Evolutionary conservation across 768 basidiomycete genomes (phyloP), one percentile per base, ranked within the genome.

Genomic region (Russula compacta): DNA sequence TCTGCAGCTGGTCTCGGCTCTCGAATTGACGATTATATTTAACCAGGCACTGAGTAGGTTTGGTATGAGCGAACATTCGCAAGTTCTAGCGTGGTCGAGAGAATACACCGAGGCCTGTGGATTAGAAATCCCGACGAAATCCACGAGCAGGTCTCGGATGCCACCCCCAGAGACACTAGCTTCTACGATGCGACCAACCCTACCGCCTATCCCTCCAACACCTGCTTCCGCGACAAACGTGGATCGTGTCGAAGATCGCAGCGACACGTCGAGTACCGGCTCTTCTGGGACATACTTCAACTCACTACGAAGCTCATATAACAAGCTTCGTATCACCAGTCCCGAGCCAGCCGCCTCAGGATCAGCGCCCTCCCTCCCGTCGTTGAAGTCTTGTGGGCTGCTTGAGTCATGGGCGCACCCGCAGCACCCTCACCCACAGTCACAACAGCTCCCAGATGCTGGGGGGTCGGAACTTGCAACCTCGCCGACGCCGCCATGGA

Each of bases 371-470:
- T 82, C 84, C 19, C 72, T 89, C 60, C 87, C 87, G 36, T 89
- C 87, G 40, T 74, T 89, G 56, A 89, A 88, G 72, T 81, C 83
- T 36, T 87, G 85, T 64, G 87, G 87, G 21, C 75, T 89, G 48
- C 74, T 89, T 43, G 85, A 87, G 66, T 75, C 78, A 59, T 79
- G 82, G 82, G 60, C 72, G 19, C 49, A 60, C 46, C 60, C 72
- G 19, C 49, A 60, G 40, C 56, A 38, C 21, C 56, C 38, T 40
- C 64, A 53, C 24, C 44, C 38, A 21, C 57, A 14, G 21, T 49
- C 55, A 49, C 53, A 57, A 19, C 44, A 21, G n/a, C 43, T 15
- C 5, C 43, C 46, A 35, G 43, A 58, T 35, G 38, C 35, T 59
- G 56, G 59, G 46, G 65, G 50, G 46, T 51, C 56, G 38, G 61